Conservation (phyloP, 805 yeast genomes). For the Candida cerambycidarum region DNA sequence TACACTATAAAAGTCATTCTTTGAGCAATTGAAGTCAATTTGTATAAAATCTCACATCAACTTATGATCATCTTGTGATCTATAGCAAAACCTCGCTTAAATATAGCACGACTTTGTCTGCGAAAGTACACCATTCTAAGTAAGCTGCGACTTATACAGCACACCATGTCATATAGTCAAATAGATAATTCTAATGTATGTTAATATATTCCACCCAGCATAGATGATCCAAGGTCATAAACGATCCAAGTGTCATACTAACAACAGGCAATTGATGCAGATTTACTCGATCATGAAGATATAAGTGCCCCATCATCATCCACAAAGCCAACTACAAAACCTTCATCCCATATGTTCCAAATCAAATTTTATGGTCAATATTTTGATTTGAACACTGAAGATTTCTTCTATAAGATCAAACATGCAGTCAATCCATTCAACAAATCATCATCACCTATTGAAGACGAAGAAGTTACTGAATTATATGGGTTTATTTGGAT, state of each 20-base stretch:
- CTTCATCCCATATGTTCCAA: constrained; percentile 48
- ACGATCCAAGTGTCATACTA: background rate
- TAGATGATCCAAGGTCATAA: too few species aligned
- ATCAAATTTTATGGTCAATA: constrained; percentile 60
- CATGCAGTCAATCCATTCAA: constrained; percentile 57
- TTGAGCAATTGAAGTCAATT: too few species aligned
- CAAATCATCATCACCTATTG: constrained; percentile 11
- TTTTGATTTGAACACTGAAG: constrained; percentile 67
- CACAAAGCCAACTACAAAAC: constrained; percentile 20
- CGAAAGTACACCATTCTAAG: too few species aligned
- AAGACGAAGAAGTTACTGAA: constrained; percentile 49
- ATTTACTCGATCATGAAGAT: constrained; percentile 12
- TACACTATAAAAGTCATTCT: too few species aligned
- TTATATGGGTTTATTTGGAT: constrained; percentile 91
- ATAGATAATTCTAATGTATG: constrained; percentile 7
- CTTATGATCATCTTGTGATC: too few species aligned
- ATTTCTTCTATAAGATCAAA: constrained; percentile 55
- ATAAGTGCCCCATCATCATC: constrained; percentile 20
- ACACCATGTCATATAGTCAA: constrained; percentile 8
- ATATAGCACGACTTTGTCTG: too few species aligned
- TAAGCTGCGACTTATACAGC: too few species aligned
- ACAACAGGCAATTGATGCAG: constrained; percentile 12
- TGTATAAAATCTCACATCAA: too few species aligned
- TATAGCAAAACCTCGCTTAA: too few species aligned
- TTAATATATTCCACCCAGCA: too few species aligned